Percentiles rank a stretch among this genome's conserved stretches.
phyloP scores from a whole-genome alignment of 345 rosid genomes.

The Lepidium africanum region DNA sequence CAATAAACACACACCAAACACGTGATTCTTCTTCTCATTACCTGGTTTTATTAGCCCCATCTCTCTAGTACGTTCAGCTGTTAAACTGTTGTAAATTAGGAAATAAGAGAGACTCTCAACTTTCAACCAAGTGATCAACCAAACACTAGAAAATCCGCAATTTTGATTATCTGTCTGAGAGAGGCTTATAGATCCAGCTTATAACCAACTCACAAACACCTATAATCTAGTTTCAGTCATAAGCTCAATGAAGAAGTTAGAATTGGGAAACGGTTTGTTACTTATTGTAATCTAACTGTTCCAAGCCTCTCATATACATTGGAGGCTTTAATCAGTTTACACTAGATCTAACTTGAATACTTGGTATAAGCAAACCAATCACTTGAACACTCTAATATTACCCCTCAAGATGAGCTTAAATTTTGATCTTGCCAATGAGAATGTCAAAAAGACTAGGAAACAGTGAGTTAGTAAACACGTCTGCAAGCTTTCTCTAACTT shows the following conservation, averaged over 20 bases:
- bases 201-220: background rate
- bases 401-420: too few relatives aligned
- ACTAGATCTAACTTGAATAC: background rate
- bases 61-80: background rate
- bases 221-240: background rate
- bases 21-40: background rate
- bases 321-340: too few relatives aligned
- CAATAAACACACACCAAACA: background rate
- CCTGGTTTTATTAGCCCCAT: background rate
- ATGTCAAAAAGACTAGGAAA: too few relatives aligned
- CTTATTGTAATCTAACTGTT: too few relatives aligned
- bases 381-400: background rate
- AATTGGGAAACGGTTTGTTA: background rate
- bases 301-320: too few relatives aligned
- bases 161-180: background rate
- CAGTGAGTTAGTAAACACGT: too few relatives aligned
- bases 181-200: background rate
- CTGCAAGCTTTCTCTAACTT: background rate
- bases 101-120: background rate
- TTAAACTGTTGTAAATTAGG: background rate
- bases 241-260: background rate
- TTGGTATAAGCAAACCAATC: background rate
- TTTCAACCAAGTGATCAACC: background rate
- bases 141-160: background rate
- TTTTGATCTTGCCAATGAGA: too few relatives aligned